Evolutionary conservation across 495 filamentous ascomycete species (phyloP).

Genomic region (Penicillium alfredii): DNA sequence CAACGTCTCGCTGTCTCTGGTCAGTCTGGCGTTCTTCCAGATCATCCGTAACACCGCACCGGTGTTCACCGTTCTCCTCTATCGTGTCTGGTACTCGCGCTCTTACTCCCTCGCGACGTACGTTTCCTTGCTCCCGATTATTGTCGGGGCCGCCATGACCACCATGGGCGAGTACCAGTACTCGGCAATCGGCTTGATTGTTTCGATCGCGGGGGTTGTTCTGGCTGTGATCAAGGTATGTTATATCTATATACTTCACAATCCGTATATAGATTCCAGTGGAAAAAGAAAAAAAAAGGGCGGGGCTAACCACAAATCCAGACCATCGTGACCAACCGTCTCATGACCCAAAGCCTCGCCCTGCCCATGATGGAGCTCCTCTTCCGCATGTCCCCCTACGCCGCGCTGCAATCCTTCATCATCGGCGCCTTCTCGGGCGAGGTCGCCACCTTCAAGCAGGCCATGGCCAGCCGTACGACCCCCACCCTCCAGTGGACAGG

Average conservation of each 20-base stretch:
- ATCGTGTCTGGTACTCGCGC: constrained; percentile 11
- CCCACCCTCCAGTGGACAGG: too few relatives aligned
- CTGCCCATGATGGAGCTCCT: constrained; percentile 15
- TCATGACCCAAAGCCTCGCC: constrained; percentile 11
- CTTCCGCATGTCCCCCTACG: constrained; percentile 15
- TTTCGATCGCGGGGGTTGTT: constrained; percentile 11
- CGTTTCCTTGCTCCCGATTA: constrained; percentile 12
- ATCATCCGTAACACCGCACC: constrained; percentile 16
- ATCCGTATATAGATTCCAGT: too few relatives aligned
- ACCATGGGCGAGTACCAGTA: constrained; percentile 14
- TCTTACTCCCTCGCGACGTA: constrained; percentile 11
- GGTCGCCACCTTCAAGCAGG: constrained; percentile 4
- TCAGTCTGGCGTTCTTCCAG: constrained; percentile 16
- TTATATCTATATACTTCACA: too few relatives aligned
- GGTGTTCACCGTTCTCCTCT: constrained; percentile 14
- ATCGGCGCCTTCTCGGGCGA: constrained; percentile 10
- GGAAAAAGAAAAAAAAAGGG: too few relatives aligned
- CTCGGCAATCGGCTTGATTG: constrained; percentile 6
- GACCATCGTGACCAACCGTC: constrained; percentile 15
- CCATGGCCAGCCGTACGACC: constrained; percentile 7
- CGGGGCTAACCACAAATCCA: too few relatives aligned
- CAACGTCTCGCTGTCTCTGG: constrained; percentile 14
- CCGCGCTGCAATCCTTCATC: constrained; percentile 9
- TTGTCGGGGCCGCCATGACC: constrained; percentile 14
- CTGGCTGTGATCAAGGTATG: constrained; percentile 14